Conservation (phyloP, 2,329 filamentous ascomycete species). For the Tetracladium maxilliforme region DNA sequence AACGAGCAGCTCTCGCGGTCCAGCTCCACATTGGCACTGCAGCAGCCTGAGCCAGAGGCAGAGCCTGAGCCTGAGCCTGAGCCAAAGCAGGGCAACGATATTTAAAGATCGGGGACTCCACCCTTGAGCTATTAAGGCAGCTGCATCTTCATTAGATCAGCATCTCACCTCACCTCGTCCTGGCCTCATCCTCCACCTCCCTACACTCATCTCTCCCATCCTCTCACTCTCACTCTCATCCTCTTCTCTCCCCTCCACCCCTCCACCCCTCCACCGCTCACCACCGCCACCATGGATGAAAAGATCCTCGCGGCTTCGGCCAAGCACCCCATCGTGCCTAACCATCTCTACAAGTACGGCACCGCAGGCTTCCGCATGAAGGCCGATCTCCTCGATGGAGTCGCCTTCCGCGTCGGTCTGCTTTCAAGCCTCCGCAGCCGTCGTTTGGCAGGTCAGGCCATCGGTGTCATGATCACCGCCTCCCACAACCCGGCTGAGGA, state of each 20-base stretch:
- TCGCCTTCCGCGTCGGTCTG: slow-evolving; percentile 84
- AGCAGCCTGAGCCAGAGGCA: too few relatives aligned
- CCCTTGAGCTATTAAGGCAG: too few relatives aligned
- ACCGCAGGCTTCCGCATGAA: slow-evolving; percentile 57
- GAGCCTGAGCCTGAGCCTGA: too few relatives aligned
- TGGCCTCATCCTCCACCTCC: too few relatives aligned
- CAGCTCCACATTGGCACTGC: too few relatives aligned
- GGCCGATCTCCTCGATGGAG: slow-evolving; percentile 72
- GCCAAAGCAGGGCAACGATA: too few relatives aligned
- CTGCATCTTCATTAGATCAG: too few relatives aligned
- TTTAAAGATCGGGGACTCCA: too few relatives aligned
- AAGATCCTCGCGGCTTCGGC: slow-evolving; percentile 44
- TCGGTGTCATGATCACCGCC: slow-evolving; percentile 93
- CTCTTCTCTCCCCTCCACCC: slow-evolving; percentile 1
- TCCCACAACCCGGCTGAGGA: slow-evolving; percentile 84
- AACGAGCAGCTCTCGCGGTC: too few relatives aligned
- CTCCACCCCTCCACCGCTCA: slow-evolving; percentile 1
- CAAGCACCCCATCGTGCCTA: slow-evolving; percentile 41
- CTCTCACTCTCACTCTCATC: slow-evolving; percentile 1
- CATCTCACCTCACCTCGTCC: too few relatives aligned
- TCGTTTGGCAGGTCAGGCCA: slow-evolving; percentile 78
- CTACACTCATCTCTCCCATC: too few relatives aligned
- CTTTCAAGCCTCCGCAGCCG: slow-evolving; percentile 79
- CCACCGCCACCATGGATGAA: slow-evolving; percentile 25
- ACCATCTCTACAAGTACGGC: slow-evolving; percentile 46